Percentiles rank a stretch among this genome's conserved stretches.
phyloP scores from a whole-genome alignment of 768 basidiomycete genomes.

The Boletus reticuloceps region DNA sequence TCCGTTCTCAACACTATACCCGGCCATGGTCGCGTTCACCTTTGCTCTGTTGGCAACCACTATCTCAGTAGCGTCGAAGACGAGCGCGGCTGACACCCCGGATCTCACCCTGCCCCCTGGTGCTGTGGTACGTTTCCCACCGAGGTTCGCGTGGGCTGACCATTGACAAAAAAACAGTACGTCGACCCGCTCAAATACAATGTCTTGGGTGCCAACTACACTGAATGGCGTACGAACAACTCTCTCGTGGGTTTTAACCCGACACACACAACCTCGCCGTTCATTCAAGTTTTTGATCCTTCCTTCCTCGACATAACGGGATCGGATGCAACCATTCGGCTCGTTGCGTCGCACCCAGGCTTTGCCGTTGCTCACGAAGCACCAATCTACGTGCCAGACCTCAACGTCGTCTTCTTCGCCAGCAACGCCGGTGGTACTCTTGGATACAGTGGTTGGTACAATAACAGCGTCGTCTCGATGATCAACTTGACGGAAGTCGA shows the following conservation, averaged over 20 bases:
- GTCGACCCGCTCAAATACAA: constrained; percentile 50
- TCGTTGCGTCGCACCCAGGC: constrained; percentile 59
- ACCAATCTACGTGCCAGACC: constrained; percentile 59
- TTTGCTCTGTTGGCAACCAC: constrained; percentile 4
- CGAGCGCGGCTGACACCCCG: neutral
- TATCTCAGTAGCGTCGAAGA: neutral
- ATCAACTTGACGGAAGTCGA: constrained; percentile 61
- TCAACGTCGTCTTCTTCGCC: constrained; percentile 70
- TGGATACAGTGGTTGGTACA: constrained; percentile 61
- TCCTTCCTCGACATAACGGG: constrained; percentile 63
- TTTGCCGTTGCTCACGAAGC: constrained; percentile 82
- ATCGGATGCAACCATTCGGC: constrained; percentile 50
- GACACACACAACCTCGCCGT: constrained; percentile 52
- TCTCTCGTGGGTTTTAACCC: constrained; percentile 56
- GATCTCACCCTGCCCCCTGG: neutral
- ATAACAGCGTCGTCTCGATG: constrained; percentile 61
- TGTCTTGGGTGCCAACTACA: constrained; percentile 46
- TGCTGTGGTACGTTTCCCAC: too few relatives aligned
- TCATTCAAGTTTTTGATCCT: constrained; percentile 56
- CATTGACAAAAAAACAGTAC: constrained; percentile 26
- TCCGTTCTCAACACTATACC: neutral
- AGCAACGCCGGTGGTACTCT: constrained; percentile 67
- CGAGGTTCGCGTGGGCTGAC: too few relatives aligned
- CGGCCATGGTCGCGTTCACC: neutral
- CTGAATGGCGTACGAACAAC: constrained; percentile 35